A percentile compares a stretch with the other conserved stretches of the same genome.
Conservation (phyloP, 2,329 filamentous ascomycete genomes). For the Fusarium sp. region DNA sequence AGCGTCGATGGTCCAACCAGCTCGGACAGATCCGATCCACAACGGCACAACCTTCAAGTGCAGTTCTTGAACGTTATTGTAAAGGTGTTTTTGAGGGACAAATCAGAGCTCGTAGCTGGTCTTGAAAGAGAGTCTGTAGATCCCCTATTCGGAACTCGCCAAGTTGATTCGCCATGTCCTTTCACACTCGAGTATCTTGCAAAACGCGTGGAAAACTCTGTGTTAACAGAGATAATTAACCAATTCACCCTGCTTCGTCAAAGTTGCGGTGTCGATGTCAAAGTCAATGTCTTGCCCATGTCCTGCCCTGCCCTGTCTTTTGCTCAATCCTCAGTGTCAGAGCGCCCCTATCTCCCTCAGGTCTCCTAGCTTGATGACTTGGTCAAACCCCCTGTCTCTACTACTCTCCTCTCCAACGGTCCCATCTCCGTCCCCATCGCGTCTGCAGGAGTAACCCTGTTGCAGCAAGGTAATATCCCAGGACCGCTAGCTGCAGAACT, state of each 20-base stretch:
- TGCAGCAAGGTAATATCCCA: constrained; percentile 52
- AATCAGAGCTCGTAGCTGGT: constrained; percentile 30
- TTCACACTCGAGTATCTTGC: not conserved
- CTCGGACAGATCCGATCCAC: constrained; percentile 41
- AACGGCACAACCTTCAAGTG: constrained; percentile 27
- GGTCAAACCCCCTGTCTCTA: constrained; percentile 10
- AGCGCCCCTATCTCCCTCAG: constrained; percentile 41
- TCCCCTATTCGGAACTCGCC: constrained; percentile 14
- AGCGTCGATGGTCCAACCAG: constrained; percentile 36
- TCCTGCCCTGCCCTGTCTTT: not conserved
- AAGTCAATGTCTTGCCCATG: constrained; percentile 40
- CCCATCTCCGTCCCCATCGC: constrained; percentile 32
- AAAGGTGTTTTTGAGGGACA: constrained; percentile 30
- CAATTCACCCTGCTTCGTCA: constrained; percentile 8
- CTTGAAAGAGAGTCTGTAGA: constrained; percentile 3
- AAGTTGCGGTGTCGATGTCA: constrained; percentile 41
- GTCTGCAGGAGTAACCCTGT: constrained; percentile 51
- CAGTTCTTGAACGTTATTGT: constrained; percentile 13
- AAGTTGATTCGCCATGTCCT: constrained; percentile 9
- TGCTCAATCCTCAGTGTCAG: constrained; percentile 15
- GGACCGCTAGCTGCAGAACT: constrained; percentile 49
- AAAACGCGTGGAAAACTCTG: constrained; percentile 6
- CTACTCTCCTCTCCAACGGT: constrained; percentile 25
- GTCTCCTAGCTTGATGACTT: constrained; percentile 21
- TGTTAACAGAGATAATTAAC: not conserved